phyloP scores from a whole-genome alignment of 768 basidiomycete genomes.

The Pulveroboletus sp. region DNA sequence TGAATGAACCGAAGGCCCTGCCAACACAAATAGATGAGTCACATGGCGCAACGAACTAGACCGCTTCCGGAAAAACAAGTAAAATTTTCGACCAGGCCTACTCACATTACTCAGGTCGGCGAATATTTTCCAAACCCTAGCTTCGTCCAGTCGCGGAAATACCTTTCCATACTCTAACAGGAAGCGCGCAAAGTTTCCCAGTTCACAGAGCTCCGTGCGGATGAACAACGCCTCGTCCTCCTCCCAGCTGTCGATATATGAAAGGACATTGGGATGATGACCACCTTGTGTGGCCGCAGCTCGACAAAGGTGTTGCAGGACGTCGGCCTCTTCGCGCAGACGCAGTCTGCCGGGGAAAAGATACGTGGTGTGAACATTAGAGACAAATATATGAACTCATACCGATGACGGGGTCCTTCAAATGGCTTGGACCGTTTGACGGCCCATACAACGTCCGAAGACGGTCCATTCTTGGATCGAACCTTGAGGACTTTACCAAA shows the following conservation, averaged over 20 bases:
- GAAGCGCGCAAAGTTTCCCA: slow-evolving; percentile 89
- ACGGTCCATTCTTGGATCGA: slow-evolving; percentile 50
- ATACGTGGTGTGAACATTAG: slow-evolving; percentile 15
- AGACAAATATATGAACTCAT: slow-evolving; percentile 24
- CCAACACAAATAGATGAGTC: slow-evolving; percentile 23
- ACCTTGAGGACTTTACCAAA: slow-evolving; percentile 93
- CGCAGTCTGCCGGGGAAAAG: slow-evolving; percentile 51
- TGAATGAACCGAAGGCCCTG: slow-evolving; percentile 90
- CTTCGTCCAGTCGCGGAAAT: slow-evolving; percentile 85
- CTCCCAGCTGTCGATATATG: slow-evolving; percentile 95
- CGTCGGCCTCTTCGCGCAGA: slow-evolving; percentile 90
- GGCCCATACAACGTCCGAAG: slow-evolving; percentile 59
- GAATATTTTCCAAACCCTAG: slow-evolving; percentile 93
- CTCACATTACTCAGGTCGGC: slow-evolving; percentile 85
- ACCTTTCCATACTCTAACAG: slow-evolving; percentile 85
- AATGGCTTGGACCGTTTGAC: slow-evolving; percentile 94
- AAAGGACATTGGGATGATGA: slow-evolving; percentile 75
- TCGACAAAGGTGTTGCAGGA: slow-evolving; percentile 70
- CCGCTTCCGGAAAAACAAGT: slow-evolving; percentile 12
- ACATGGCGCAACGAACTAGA: slow-evolving; percentile 23
- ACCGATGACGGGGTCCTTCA: slow-evolving; percentile 89
- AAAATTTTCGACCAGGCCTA: slow-evolving; percentile 14
- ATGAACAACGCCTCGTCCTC: slow-evolving; percentile 85
- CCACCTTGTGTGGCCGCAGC: slow-evolving; percentile 26
- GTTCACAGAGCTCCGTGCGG: slow-evolving; percentile 89